Percentiles rank a stretch among this genome's conserved stretches.
phyloP scores from a whole-genome alignment of 768 basidiomycete genomes.

The Hygrocybe coccinea region DNA sequence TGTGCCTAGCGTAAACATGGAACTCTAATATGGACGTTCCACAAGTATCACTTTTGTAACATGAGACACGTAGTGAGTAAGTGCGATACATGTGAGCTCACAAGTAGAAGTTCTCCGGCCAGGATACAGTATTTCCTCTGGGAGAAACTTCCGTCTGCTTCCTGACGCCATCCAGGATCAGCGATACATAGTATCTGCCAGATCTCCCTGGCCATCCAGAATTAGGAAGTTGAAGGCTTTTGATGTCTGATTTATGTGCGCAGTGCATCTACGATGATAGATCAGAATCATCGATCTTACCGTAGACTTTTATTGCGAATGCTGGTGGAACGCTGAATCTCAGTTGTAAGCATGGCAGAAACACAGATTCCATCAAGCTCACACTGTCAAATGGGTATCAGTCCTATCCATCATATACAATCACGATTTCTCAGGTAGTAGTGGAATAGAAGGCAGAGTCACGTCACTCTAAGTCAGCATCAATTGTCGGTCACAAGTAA shows the following conservation, averaged over 20 bases:
- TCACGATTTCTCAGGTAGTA: no score
- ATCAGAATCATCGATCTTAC: no score
- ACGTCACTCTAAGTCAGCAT: no score
- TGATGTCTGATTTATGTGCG: slow-evolving; percentile 1
- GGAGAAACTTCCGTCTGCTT: background rate
- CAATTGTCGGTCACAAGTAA: no score
- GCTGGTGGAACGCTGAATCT: no score
- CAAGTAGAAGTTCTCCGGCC: slow-evolving; percentile 7
- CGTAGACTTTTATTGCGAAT: no score
- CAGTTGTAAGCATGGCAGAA: no score
- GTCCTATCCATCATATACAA: no score
- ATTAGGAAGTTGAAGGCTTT: slow-evolving; percentile 2
- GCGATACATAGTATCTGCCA: slow-evolving; percentile 3
- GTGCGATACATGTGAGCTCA: background rate
- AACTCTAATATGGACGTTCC: background rate
- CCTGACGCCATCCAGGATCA: background rate
- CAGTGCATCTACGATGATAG: no score
- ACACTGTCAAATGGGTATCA: no score
- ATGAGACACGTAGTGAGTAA: background rate
- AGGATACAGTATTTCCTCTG: background rate
- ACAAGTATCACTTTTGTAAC: background rate
- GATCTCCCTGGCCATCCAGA: background rate
- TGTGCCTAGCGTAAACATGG: background rate
- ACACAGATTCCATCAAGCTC: no score
- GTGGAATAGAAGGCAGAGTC: no score